A percentile compares a stretch with the other conserved stretches of the same genome.
Conservation (phyloP, 805 yeast species). For the Candida ipomoeae region DNA sequence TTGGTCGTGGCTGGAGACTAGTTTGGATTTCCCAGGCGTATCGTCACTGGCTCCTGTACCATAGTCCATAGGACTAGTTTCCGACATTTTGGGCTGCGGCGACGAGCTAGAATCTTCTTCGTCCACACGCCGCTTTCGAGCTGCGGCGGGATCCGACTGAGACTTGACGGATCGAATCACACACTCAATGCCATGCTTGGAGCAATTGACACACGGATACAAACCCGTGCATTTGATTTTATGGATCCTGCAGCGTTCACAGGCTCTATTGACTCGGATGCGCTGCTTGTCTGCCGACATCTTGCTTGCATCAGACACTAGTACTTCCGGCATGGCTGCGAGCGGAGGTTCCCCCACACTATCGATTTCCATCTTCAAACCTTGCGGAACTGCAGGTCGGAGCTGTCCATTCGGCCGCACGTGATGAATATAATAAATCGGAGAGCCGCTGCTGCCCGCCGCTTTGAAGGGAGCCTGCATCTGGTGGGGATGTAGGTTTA, state of each 20-base stretch:
- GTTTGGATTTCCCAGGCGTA: not conserved
- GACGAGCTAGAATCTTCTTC: not conserved
- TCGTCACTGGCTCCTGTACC: not conserved
- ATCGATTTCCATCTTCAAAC: not conserved
- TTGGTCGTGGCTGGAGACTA: not conserved
- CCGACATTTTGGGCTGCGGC: not conserved
- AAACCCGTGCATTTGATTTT: constrained; percentile 57
- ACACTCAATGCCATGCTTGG: constrained; percentile 34
- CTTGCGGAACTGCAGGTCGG: not conserved
- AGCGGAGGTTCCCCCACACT: not conserved
- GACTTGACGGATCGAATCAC: constrained; percentile 13
- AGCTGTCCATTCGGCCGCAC: not conserved
- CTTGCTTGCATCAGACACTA: not conserved
- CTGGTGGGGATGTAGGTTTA: not conserved
- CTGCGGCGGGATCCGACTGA: not conserved
- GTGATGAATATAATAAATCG: not conserved
- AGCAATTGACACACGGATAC: constrained; percentile 48
- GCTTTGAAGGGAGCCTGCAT: not conserved
- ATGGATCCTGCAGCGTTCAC: constrained; percentile 51
- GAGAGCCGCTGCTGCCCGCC: not conserved
- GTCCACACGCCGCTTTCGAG: not conserved
- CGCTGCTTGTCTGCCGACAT: constrained; percentile 14
- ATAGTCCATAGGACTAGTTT: not conserved
- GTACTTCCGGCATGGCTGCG: not conserved
- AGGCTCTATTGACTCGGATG: constrained; percentile 48